Conservation (phyloP, 768 basidiomycete species). For the Pulveroboletus sp. region DNA sequence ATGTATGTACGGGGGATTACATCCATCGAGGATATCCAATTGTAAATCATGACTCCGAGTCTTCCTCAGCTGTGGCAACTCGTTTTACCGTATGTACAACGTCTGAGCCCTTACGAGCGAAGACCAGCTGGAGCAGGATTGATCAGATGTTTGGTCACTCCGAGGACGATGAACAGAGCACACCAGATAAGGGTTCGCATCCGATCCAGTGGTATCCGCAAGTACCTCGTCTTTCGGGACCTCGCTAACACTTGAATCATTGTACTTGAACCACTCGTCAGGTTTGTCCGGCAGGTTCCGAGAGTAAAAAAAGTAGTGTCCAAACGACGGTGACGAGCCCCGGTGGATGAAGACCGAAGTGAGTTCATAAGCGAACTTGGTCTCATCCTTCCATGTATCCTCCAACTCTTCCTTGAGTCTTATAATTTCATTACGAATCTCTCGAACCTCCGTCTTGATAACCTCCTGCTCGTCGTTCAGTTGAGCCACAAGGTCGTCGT, state of each 20-base stretch:
- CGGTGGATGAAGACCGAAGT: slow-evolving; percentile 95
- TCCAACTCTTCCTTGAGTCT: slow-evolving; percentile 68
- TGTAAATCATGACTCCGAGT: slow-evolving; percentile 25
- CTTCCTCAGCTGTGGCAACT: slow-evolving; percentile 33
- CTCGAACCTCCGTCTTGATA: slow-evolving; percentile 54
- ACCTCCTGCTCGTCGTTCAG: slow-evolving; percentile 50
- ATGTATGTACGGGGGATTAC: slow-evolving; percentile 12
- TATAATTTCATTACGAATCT: slow-evolving; percentile 44
- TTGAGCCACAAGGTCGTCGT: slow-evolving; percentile 49
- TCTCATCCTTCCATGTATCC: slow-evolving; percentile 65
- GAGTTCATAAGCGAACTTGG: slow-evolving; percentile 74
- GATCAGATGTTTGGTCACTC: background rate
- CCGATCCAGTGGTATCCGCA: slow-evolving; percentile 84
- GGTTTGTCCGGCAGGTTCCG: slow-evolving; percentile 75
- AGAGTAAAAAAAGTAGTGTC: slow-evolving; percentile 96
- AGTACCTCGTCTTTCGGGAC: slow-evolving; percentile 81
- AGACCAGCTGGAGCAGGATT: slow-evolving; percentile 58
- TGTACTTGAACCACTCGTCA: slow-evolving; percentile 94
- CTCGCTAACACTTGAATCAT: slow-evolving; percentile 80
- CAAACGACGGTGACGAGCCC: slow-evolving; percentile 80
- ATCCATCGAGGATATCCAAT: slow-evolving; percentile 26
- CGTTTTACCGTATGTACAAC: slow-evolving; percentile 81
- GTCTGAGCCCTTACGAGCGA: slow-evolving; percentile 72
- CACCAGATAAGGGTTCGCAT: slow-evolving; percentile 87
- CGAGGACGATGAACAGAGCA: slow-evolving; percentile 24